A percentile compares a stretch with the other conserved stretches of the same genome.
phyloP scores from a whole-genome alignment of 1,139 yeast species.

The Candida glucosophila region DNA sequence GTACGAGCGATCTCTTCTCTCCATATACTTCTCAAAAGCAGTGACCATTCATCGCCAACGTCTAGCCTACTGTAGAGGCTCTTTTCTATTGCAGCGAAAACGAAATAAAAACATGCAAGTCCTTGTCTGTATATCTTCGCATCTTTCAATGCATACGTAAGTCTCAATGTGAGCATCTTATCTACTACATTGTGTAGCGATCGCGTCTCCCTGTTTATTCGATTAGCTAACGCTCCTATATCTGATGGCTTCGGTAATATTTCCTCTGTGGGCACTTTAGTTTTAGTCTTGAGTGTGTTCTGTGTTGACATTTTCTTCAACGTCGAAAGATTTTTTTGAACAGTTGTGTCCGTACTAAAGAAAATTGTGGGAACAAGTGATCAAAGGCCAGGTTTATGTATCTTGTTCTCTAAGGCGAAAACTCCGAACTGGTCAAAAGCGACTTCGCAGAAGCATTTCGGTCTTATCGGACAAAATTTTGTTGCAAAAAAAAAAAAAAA shows the following conservation, averaged over 20 bases:
- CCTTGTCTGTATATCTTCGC: conserved; percentile 75
- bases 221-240: conserved; percentile 72
- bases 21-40: conserved; percentile 48
- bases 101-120: conserved; percentile 67
- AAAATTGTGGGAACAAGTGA: too few species aligned
- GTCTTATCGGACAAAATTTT: too few species aligned
- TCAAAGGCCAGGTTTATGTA: too few species aligned
- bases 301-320: too few species aligned
- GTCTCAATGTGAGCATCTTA: conserved; percentile 58
- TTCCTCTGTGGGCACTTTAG: conserved; percentile 45
- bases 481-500: too few species aligned
- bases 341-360: too few species aligned
- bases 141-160: conserved; percentile 71
- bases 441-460: too few species aligned
- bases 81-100: conserved; percentile 61
- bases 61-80: conserved; percentile 41
- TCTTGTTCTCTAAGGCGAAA: too few species aligned
- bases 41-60: conserved; percentile 33
- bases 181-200: conserved; percentile 60
- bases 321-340: too few species aligned
- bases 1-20: conserved; percentile 64
- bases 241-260: conserved; percentile 67
- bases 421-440: too few species aligned
- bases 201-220: conserved; percentile 65
- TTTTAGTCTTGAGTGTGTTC: too few species aligned